A percentile compares a stretch with the other conserved stretches of the same genome.
Conservation (phyloP, 495 filamentous ascomycete species). For the Neurospora tetrasperma region DNA sequence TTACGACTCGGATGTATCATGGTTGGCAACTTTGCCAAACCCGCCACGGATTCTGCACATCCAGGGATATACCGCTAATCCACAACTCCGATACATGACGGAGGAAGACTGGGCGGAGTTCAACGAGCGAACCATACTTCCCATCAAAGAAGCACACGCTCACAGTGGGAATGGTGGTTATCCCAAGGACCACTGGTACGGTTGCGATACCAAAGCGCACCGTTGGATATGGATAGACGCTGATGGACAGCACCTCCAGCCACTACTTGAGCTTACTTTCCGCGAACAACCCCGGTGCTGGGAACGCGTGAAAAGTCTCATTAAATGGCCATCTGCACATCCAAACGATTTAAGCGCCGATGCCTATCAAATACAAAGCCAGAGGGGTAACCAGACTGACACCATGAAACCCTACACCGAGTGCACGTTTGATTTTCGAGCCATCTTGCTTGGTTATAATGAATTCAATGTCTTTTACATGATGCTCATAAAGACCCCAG, state of each 20-base stretch:
- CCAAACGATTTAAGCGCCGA: too few relatives aligned
- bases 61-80: background rate
- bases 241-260: background rate
- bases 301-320: too few relatives aligned
- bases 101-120: background rate
- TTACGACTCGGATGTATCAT: background rate
- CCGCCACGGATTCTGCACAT: background rate
- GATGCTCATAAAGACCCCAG: background rate
- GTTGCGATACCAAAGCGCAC: too few relatives aligned
- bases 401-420: background rate
- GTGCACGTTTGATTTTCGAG: background rate
- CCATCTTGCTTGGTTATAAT: background rate
- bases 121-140: background rate
- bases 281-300: background rate
- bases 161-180: background rate
- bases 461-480: fast-evolving
- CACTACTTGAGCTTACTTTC: background rate
- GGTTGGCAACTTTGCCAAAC: background rate
- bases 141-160: background rate
- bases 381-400: background rate
- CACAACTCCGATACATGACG: background rate
- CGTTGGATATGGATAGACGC: background rate
- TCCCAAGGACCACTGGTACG: background rate
- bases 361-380: background rate
- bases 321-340: too few relatives aligned